Evolutionary conservation across 202 grass and related monocot species (phyloP), one percentile per base, ranked within the genome.

Genomic region (Cymbopogon flexuosus): DNA sequence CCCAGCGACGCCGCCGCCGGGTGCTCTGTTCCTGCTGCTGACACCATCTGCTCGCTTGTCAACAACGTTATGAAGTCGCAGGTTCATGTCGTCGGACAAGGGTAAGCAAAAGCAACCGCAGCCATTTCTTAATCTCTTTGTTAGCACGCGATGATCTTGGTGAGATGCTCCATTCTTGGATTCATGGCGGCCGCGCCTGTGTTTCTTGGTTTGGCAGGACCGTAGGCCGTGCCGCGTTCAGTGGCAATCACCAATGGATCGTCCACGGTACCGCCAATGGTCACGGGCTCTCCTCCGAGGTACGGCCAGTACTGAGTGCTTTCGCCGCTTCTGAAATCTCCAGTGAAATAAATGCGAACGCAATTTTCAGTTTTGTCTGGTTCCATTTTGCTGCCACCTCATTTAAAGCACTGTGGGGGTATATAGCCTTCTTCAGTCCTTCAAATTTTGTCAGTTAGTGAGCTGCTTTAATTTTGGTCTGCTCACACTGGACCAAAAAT

Each of bases 201-300:
- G 22, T 41, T 83, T 83, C 8, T 41, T 75, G 58, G 24, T 81
- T 19, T 78, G 52, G 46, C 84, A 97, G 94, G 81, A 90, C 89
- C 72, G 42, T 97, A 68, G 94, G 94, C 59, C 88, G 89, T 60
- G 90, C 84, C 79, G 94, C 94, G 15, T 90, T 92, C 77, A 85
- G 75, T 57, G 94, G 91, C 83, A 90, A 82, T 80, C 85, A 94
- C 90, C 84, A 85, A 62, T 97, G 94, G 94, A 90, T 97, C 65
- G 78, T 87, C 78, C 81, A 81, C 39, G 86, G 91, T 89, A 52
- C 68, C 87, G 77, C 79, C 18, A 86, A 82, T 68, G 70, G 73
- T 87, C 80, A 85, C 68, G 89, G 84, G 56, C 79, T 86, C 30
- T 62, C 70, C 79, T 74, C 81, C 46, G 79, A 94, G 89, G 92